Percentiles rank a stretch among this genome's conserved stretches.
These are phyloP conservation scores for Lodderomyces theae DNA, from an alignment of 1,139 yeast species.

Conservation along the genomic window DNA sequence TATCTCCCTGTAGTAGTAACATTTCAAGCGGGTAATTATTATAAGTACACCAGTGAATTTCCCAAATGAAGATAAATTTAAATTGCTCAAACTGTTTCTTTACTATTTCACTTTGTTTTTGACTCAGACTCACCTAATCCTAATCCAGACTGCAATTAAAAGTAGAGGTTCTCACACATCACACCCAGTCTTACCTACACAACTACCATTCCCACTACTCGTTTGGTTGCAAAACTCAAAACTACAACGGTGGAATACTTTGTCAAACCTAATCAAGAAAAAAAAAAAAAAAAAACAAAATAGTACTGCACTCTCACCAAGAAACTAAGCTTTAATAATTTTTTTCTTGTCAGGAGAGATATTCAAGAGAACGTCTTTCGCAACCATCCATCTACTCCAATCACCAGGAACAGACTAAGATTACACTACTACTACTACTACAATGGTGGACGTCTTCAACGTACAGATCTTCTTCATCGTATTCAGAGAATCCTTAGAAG, in stretches of 20 bases:
- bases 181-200: too few species aligned
- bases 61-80: background rate
- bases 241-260: too few species aligned
- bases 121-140: too few species aligned
- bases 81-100: background rate
- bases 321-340: background rate
- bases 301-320: too few species aligned
- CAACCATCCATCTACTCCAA: background rate
- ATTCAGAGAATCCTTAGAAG: constrained; percentile 87
- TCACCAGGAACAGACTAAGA: too few species aligned
- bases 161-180: too few species aligned
- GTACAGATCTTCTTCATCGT: constrained; percentile 76
- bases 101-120: too few species aligned
- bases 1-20: too few species aligned
- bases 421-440: constrained; percentile 1
- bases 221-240: background rate
- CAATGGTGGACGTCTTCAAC: constrained; percentile 47
- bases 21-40: background rate
- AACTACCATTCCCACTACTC: background rate
- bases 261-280: too few species aligned
- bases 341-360: constrained; percentile 1
- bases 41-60: background rate
- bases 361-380: background rate
- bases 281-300: too few species aligned
- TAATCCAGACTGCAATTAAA: too few species aligned